Conservation (phyloP, 805 yeast species). For the Zygosaccharomyces bailii region DNA sequence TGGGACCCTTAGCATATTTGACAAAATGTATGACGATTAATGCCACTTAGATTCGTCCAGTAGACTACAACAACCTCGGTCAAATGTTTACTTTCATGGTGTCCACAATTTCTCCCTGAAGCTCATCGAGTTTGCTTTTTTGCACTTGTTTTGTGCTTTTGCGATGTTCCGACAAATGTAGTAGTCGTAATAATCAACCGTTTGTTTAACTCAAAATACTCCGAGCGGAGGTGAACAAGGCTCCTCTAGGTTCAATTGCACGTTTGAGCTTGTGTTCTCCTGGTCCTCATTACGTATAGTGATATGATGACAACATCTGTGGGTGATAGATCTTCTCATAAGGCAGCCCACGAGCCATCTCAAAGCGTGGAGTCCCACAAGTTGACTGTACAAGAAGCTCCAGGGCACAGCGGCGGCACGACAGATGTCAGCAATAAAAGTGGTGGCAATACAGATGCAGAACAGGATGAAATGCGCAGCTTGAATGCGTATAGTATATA, state of each 20-base stretch:
- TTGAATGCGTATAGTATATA: slow-evolving; percentile 37
- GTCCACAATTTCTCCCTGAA: neutral
- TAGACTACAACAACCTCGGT: neutral
- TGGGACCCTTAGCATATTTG: slow-evolving; percentile 10
- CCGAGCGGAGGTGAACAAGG: neutral
- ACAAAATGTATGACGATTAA: neutral
- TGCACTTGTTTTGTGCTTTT: slow-evolving; percentile 6
- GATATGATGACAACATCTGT: neutral
- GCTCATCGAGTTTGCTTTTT: neutral
- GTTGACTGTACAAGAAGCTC: neutral
- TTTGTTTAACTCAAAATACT: neutral
- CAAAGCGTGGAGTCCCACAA: neutral
- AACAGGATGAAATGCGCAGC: neutral
- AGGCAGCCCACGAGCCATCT: neutral
- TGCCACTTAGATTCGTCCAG: neutral
- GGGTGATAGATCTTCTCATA: neutral
- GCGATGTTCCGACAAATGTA: slow-evolving; percentile 6
- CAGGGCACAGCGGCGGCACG: neutral
- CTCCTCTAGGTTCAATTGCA: neutral
- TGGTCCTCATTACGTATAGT: neutral
- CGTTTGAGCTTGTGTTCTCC: neutral
- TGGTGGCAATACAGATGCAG: neutral
- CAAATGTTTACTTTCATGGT: neutral
- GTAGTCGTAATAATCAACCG: neutral
- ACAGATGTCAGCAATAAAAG: neutral